phyloP scores from a whole-genome alignment of 2,329 filamentous ascomycete genomes.

The Penicillium rolfsii region DNA sequence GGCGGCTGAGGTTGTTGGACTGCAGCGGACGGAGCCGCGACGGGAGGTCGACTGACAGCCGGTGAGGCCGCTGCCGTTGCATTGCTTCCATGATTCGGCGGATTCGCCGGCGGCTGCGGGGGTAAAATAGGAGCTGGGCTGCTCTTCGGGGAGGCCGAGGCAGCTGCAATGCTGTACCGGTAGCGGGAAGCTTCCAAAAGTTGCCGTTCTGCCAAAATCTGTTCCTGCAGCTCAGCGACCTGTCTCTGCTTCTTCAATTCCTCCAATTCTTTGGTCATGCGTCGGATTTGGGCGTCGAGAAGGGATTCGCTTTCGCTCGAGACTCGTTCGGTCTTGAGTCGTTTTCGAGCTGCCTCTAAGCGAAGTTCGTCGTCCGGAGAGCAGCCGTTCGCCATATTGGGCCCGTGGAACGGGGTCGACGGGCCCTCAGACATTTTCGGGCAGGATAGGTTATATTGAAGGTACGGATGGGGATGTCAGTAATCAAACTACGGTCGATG shows the following conservation, averaged over 20 bases:
- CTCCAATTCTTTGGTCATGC: constrained; percentile 1
- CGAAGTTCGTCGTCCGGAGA: not conserved
- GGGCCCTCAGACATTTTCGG: not conserved
- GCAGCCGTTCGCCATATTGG: constrained; percentile 1
- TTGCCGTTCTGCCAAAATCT: constrained; percentile 2
- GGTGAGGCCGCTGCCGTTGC: not conserved
- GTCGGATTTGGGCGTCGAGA: constrained; percentile 3
- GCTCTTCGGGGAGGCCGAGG: not conserved
- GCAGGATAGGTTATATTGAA: not conserved
- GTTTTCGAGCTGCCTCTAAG: constrained; percentile 3
- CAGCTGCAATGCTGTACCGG: not conserved
- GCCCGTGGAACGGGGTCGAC: not conserved
- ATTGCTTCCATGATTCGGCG: not conserved
- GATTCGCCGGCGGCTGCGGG: not conserved
- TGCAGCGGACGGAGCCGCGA: not conserved
- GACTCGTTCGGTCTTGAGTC: not conserved
- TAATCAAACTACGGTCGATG: not conserved
- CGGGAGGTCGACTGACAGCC: no score
- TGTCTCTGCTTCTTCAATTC: constrained; percentile 6
- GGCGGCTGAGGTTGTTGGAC: not conserved
- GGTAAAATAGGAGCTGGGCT: not conserved
- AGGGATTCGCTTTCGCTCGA: not conserved
- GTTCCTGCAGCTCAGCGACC: not conserved
- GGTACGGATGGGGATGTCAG: not conserved
- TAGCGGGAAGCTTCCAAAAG: not conserved